Conservation (phyloP, 306 rosid genomes). For the Carpinus viminea region DNA sequence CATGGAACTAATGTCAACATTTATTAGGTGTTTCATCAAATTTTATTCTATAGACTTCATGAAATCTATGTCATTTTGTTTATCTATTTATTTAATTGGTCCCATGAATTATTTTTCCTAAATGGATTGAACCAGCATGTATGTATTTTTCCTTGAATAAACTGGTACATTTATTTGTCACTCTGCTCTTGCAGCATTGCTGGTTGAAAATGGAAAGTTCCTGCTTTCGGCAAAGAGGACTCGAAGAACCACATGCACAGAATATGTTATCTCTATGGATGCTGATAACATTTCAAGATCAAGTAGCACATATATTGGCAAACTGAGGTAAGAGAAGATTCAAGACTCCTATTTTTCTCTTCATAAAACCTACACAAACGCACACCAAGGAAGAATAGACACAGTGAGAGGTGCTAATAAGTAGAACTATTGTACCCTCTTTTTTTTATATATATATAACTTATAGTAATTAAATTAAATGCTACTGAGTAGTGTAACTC, state of each 20-base stretch:
- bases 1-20: background rate
- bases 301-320: slow-evolving; percentile 86
- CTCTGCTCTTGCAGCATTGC: slow-evolving; percentile 56
- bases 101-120: background rate
- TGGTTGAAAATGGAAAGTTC: slow-evolving; percentile 88
- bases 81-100: background rate
- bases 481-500: background rate
- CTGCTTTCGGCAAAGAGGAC: slow-evolving; percentile 92
- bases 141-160: background rate
- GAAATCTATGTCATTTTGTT: background rate
- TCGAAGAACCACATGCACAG: slow-evolving; percentile 87
- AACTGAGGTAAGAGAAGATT: slow-evolving; percentile 56
- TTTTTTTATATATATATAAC: background rate
- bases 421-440: background rate
- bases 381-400: background rate
- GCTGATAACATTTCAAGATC: slow-evolving; percentile 86
- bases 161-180: background rate
- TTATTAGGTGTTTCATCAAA: background rate
- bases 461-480: background rate
- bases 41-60: background rate
- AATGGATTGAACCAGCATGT: background rate
- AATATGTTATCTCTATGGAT: slow-evolving; percentile 88
- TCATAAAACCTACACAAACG: background rate
- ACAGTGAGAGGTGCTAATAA: background rate
- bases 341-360: background rate